Evolutionary conservation across 257 asterid genomes (phyloP).

Genomic region (Solanum chaucha): DNA sequence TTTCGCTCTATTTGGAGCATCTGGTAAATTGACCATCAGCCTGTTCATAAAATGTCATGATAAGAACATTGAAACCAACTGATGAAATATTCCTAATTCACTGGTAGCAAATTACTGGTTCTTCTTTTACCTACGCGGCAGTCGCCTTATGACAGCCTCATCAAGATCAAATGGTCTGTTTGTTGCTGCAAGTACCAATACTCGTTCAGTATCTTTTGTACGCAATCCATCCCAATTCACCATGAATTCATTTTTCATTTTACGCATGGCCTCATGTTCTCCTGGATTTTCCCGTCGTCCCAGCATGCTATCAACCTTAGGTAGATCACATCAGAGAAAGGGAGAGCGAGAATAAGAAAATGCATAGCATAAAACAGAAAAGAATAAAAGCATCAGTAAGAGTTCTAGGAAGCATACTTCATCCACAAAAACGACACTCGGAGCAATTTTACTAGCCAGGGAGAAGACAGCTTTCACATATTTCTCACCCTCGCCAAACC

Average conservation of each 20-base stretch:
- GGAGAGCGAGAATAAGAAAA: not conserved
- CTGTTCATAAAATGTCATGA: conserved; percentile 17
- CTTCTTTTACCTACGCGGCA: conserved; percentile 66
- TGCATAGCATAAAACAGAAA: not conserved
- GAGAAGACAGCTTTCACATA: conserved; percentile 86
- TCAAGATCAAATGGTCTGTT: conserved; percentile 97
- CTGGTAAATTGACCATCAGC: conserved; percentile 94
- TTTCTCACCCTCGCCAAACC: conserved; percentile 96
- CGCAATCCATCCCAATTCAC: conserved; percentile 96
- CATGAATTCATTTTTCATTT: conserved; percentile 98
- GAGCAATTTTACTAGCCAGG: conserved; percentile 87
- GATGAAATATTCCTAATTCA: not conserved
- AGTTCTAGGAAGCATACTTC: conserved; percentile 40
- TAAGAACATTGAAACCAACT: not conserved
- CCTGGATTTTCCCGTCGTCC: conserved; percentile 91
- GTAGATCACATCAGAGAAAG: not conserved
- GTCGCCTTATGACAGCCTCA: conserved; percentile 86
- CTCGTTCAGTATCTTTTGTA: conserved; percentile 85
- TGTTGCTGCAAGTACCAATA: conserved; percentile 93
- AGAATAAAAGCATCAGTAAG: not conserved
- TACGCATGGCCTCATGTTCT: conserved; percentile 95
- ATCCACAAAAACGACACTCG: conserved; percentile 87
- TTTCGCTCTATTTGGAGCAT: conserved; percentile 82
- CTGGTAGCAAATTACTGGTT: not conserved
- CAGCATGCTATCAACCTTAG: conserved; percentile 92